Base-by-base conservation (phyloP, 176 grass and related monocot genomes). In the Musa troglodytarum region DNA sequence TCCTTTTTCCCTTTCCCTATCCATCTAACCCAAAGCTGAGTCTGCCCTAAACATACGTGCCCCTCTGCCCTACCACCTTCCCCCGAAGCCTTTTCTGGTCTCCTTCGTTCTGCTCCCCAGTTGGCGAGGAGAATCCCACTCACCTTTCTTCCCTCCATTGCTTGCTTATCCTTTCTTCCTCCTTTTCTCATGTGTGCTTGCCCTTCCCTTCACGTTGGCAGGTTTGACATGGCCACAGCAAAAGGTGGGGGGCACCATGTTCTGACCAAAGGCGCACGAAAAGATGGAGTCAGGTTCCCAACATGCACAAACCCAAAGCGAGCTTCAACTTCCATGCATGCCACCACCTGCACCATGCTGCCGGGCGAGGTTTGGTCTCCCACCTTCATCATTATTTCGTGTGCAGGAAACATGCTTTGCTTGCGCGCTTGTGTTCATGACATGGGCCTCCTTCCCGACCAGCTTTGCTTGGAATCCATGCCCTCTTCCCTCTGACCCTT, bases 61-160 rank as follows among this genome's bases (percentile, higher is more conserved):
- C 34, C 34, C 34, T 43, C 34, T 29, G 72, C 53, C 53, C 52
- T 29, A 28, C 25, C 20, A 54, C 12, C 72, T 34, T 71, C 49
- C 34, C 17, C 11, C 34, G 34, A 43, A 43, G 34, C 34, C 34
- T 43, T 43, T 43, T 43, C 34, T 43, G 4, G 4, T 43, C 34
- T 43, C 34, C 13, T 65, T 78, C 68, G 62, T 59, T 79, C 54
- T n/a, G 23, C 17, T 29, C 16, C 29, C 16, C 59, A 50, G 24
- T 11, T 43, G 78, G 57, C 50, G 76, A 72, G 69, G 76, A 80
- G 82, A 80, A 87, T 84, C 76, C 76, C 63, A 73, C 72, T 69
- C 72, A 82, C 65, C 79, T 22, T 53, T 43, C 25, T 58, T 28
- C 61, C 74, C 55, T 64, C 69, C 19, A 21, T 55, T 52, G 49